phyloP scores from a whole-genome alignment of 2,329 filamentous ascomycete species.

The Ophiobolus disseminans region DNA sequence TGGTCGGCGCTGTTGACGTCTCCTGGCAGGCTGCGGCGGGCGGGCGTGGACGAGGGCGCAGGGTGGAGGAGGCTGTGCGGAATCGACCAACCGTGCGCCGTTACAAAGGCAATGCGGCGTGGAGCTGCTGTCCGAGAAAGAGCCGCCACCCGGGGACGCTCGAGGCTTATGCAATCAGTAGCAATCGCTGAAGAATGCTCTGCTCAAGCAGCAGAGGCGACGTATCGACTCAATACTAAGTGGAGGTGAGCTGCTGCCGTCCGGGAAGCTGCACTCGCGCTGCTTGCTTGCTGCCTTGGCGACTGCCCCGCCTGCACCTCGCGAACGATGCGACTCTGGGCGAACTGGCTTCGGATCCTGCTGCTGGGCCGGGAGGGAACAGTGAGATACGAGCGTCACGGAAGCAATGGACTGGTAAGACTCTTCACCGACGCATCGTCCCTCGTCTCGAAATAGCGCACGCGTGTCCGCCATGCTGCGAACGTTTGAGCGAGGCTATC shows the following conservation, averaged over 20 bases:
- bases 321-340: conserved; percentile 10
- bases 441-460: conserved; percentile 6
- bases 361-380: background rate
- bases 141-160: conserved; percentile 17
- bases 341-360: background rate
- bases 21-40: conserved; percentile 21
- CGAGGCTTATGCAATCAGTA: conserved; percentile 29
- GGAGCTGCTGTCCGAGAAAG: conserved; percentile 22
- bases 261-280: conserved; percentile 10
- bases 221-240: conserved; percentile 1
- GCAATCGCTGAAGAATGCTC: conserved; percentile 20
- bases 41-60: conserved; percentile 21
- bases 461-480: conserved; percentile 20
- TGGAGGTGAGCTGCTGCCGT: conserved; percentile 3
- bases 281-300: conserved; percentile 24
- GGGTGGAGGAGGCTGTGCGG: conserved; percentile 43
- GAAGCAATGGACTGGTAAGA: background rate
- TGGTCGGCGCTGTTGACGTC: conserved; percentile 3
- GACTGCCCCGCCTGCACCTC: conserved; percentile 22
- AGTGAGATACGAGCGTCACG: background rate
- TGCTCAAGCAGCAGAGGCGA: conserved; percentile 3
- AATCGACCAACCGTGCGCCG: conserved; percentile 27
- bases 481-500: conserved; percentile 12
- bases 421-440: background rate
- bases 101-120: conserved; percentile 30